Conservation (phyloP, 495 filamentous ascomycete genomes). For the Aspergillus leporis region DNA sequence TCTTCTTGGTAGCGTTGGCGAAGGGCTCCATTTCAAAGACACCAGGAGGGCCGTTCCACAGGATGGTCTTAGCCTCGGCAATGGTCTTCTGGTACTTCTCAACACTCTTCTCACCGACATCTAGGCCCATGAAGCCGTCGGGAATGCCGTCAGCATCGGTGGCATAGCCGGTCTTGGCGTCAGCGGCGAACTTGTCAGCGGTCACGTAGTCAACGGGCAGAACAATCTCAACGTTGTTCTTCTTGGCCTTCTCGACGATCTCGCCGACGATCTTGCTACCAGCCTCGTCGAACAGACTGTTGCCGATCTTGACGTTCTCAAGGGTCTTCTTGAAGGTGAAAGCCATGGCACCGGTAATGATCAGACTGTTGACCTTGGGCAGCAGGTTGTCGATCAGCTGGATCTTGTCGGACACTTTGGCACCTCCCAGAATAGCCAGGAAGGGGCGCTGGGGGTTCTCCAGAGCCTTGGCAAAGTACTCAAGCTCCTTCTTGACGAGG, state of each 20-base stretch:
- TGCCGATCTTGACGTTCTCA: slow-evolving; percentile 85
- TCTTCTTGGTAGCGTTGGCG: slow-evolving; percentile 84
- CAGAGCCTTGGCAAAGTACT: slow-evolving; percentile 97
- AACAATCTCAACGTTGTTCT: slow-evolving; percentile 90
- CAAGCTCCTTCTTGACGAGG: slow-evolving; percentile 99
- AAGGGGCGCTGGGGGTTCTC: slow-evolving; percentile 93
- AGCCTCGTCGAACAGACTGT: slow-evolving; percentile 89
- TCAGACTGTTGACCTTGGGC: slow-evolving; percentile 92
- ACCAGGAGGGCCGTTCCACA: slow-evolving; percentile 97
- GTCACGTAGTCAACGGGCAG: slow-evolving; percentile 95
- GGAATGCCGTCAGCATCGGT: slow-evolving; percentile 89
- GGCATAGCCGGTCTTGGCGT: slow-evolving; percentile 78
- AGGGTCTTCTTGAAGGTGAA: slow-evolving; percentile 99
- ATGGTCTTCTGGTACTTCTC: slow-evolving; percentile 85
- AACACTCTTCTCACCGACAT: slow-evolving; percentile 85
- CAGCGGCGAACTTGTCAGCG: slow-evolving; percentile 87
- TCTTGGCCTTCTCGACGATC: slow-evolving; percentile 93
- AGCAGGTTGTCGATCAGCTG: slow-evolving; percentile 98
- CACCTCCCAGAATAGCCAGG: slow-evolving; percentile 96
- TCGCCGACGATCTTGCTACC: slow-evolving; percentile 89
- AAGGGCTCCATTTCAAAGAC: slow-evolving; percentile 98
- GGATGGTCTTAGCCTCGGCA: slow-evolving; percentile 86
- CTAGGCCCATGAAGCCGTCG: slow-evolving; percentile 96
- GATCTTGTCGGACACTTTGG: slow-evolving; percentile 99
- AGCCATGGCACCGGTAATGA: slow-evolving; percentile 97